These are phyloP conservation scores for Staphylotrichum longicolle DNA, from an alignment of 495 filamentous ascomycete genomes.

Conservation along the genomic window DNA sequence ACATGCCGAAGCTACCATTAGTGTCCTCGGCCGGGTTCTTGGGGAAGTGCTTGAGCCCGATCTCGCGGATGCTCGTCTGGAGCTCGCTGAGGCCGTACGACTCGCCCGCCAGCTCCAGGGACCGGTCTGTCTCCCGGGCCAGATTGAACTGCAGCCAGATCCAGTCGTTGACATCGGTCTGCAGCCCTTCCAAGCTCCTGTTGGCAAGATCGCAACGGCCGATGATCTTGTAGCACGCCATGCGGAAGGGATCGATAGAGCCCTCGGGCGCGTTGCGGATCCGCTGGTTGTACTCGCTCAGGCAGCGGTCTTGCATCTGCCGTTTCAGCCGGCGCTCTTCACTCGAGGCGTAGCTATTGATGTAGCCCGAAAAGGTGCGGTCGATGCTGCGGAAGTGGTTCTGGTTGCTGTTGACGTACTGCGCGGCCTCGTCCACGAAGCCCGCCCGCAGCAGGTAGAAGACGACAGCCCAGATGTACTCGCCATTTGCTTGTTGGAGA, in stretches of 20 bases:
- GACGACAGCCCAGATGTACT: conserved; percentile 89
- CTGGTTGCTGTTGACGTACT: conserved; percentile 76
- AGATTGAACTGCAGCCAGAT: conserved; percentile 95
- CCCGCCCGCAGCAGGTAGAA: conserved; percentile 91
- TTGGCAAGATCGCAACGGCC: conserved; percentile 86
- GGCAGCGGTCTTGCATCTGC: conserved; percentile 79
- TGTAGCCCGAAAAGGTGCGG: conserved; percentile 84
- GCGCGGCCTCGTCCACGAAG: conserved; percentile 75
- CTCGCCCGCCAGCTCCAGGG: conserved; percentile 80
- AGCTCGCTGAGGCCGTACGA: conserved; percentile 85
- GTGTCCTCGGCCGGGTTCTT: conserved; percentile 63
- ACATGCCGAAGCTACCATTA: conserved; percentile 78
- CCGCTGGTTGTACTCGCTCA: conserved; percentile 82
- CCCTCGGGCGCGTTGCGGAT: conserved; percentile 79
- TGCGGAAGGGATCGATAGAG: conserved; percentile 88
- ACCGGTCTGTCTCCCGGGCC: conserved; percentile 79
- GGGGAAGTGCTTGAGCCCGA: conserved; percentile 83
- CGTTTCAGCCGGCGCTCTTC: conserved; percentile 69
- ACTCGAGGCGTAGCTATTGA: conserved; percentile 71
- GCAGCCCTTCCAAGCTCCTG: conserved; percentile 75
- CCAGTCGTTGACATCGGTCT: conserved; percentile 86
- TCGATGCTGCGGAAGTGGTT: conserved; percentile 83
- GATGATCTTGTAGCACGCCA: conserved; percentile 97
- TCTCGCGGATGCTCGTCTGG: conserved; percentile 77
- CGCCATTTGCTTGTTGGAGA: conserved; percentile 68